phyloP scores from a whole-genome alignment of 2,329 filamentous ascomycete species.

The Triangularia setosa region DNA sequence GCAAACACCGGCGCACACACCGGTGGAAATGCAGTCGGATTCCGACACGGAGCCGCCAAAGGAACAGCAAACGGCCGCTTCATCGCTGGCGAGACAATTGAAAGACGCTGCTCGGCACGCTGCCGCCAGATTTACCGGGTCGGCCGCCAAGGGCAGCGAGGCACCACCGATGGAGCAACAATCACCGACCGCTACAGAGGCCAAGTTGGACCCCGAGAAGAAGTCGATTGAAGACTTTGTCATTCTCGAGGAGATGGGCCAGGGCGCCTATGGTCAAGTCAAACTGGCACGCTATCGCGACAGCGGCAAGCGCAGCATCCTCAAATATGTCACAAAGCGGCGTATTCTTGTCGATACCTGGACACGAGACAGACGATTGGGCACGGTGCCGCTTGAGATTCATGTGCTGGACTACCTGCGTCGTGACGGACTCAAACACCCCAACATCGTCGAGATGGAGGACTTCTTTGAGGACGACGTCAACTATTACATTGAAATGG shows the following conservation, averaged over 20 bases:
- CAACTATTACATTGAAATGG: conserved; percentile 99
- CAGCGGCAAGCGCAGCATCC: conserved; percentile 76
- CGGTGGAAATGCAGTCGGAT: conserved; percentile 54
- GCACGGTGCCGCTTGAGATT: conserved; percentile 93
- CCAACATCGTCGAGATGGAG: conserved; percentile 70
- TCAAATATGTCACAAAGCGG: conserved; percentile 97
- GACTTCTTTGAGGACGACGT: conserved; percentile 74
- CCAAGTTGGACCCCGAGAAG: conserved; percentile 49
- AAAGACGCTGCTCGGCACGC: conserved; percentile 54
- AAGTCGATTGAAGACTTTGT: conserved; percentile 86
- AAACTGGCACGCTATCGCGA: conserved; percentile 88
- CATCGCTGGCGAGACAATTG: conserved; percentile 52
- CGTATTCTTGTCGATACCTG: conserved; percentile 97
- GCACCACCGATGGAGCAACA: conserved; percentile 33
- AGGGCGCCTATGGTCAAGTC: conserved; percentile 95
- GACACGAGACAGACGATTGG: conserved; percentile 88
- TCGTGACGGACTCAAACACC: conserved; percentile 62
- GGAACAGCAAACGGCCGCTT: conserved; percentile 34
- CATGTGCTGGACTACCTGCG: conserved; percentile 93
- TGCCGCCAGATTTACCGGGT: conserved; percentile 46
- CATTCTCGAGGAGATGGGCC: conserved; percentile 96
- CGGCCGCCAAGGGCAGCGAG: conserved; percentile 16
- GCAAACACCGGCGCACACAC: conserved; percentile 58
- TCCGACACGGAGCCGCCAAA: conserved; percentile 39
- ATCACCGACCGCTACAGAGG: conserved; percentile 33